These are phyloP conservation scores for Hortiboletus flavorubellus DNA, from an alignment of 768 basidiomycete species.

Conservation along the genomic window DNA sequence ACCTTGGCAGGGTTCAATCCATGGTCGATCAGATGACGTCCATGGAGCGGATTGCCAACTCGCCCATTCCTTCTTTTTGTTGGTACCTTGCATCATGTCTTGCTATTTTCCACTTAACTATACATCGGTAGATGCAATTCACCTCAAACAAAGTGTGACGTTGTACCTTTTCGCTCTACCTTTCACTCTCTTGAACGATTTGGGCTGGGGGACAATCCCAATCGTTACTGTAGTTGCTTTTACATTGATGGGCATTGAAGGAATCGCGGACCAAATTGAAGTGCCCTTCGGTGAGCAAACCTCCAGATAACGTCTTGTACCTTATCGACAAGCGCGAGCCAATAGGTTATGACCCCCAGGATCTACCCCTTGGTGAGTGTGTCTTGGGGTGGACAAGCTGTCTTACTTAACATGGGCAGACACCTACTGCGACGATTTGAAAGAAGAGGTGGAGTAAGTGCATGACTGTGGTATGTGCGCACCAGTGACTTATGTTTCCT, in stretches of 20 bases:
- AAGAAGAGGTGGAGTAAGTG: constrained; percentile 78
- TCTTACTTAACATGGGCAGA: constrained; percentile 39
- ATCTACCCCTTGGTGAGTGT: constrained; percentile 73
- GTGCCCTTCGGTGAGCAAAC: constrained; percentile 78
- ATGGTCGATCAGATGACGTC: constrained; percentile 83
- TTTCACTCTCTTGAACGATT: constrained; percentile 75
- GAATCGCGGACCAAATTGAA: constrained; percentile 93
- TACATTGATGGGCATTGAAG: constrained; percentile 93
- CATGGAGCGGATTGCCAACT: constrained; percentile 92
- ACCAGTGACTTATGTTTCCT: constrained; percentile 6
- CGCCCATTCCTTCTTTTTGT: constrained; percentile 79
- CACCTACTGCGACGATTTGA: constrained; percentile 81
- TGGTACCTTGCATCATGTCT: constrained; percentile 20
- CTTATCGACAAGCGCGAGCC: constrained; percentile 3
- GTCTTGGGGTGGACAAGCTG: neutral
- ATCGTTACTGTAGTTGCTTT: constrained; percentile 84
- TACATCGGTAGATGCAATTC: constrained; percentile 66
- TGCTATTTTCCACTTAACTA: constrained; percentile 9
- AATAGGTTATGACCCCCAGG: constrained; percentile 56
- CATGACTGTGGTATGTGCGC: neutral
- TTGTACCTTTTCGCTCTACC: constrained; percentile 91
- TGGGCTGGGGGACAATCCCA: constrained; percentile 84
- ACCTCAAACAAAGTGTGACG: constrained; percentile 93
- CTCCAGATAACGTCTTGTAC: neutral
- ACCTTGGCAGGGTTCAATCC: constrained; percentile 54